Conservation (phyloP, 768 basidiomycete species). For the Boletus vinaceobasis region DNA sequence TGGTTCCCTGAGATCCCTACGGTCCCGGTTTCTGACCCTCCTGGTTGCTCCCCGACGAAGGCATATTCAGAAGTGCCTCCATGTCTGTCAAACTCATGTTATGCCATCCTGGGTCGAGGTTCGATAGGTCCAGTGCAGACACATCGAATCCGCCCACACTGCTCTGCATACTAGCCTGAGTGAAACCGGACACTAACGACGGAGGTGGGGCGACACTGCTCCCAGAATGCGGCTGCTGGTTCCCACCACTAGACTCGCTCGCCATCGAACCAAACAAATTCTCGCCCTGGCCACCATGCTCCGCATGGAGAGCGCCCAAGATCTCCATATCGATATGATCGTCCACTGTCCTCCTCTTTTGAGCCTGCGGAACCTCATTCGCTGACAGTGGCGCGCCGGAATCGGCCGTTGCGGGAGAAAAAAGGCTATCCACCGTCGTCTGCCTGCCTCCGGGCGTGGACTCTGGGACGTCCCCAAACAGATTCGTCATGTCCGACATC, state of each 20-base stretch:
- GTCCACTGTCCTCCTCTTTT: constrained; percentile 14
- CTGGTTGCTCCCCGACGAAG: constrained; percentile 21
- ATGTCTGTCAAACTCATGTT: constrained; percentile 52
- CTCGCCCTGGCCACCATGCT: constrained; percentile 12
- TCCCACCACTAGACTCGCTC: constrained; percentile 20
- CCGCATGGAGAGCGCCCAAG: constrained; percentile 34
- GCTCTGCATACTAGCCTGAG: constrained; percentile 17
- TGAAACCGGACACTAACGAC: constrained; percentile 44
- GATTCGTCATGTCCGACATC: constrained; percentile 45
- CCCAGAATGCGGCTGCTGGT: constrained; percentile 12
- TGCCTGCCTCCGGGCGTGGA: constrained; percentile 34
- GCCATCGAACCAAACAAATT: constrained; percentile 28
- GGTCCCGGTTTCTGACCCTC: constrained; percentile 23
- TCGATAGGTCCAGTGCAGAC: constrained; percentile 43
- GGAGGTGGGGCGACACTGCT: constrained; percentile 35
- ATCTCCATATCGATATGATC: constrained; percentile 33
- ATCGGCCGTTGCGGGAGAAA: constrained; percentile 43
- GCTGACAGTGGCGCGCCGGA: constrained; percentile 15
- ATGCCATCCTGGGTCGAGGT: constrained; percentile 39
- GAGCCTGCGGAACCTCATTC: constrained; percentile 13
- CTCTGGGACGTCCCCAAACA: constrained; percentile 52
- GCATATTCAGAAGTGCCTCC: constrained; percentile 52
- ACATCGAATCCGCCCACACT: constrained; percentile 45
- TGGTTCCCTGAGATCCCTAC: constrained; percentile 7
- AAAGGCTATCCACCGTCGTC: constrained; percentile 44